Evolutionary conservation across 768 basidiomycete genomes (phyloP), one percentile per base, ranked within the genome.

Genomic region (Leccinellum albellum): DNA sequence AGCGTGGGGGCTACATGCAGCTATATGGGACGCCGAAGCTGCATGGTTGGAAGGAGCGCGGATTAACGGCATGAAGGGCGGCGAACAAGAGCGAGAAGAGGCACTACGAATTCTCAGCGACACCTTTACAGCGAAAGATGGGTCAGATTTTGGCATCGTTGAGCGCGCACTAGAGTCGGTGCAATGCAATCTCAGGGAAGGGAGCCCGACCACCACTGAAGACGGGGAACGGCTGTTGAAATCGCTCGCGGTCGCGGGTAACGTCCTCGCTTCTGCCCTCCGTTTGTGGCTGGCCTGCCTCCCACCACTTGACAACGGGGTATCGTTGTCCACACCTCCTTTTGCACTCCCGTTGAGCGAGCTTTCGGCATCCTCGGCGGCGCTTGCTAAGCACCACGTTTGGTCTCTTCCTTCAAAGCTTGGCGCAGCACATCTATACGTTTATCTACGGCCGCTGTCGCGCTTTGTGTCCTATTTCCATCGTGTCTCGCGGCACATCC

Each of bases 31-130:
- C 12, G 60, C 74, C 12, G 63, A 77, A 66, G 77, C 79, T 1
- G 82, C 85, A 12, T 95, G 90, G 88, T 66, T 91, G 3, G 88
- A 91, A 62, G 94, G 95, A 2, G 79, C 82, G 8, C 79, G 77
- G 52, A 76, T 94, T 20, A 97, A 98, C 64, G 80, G 82, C 0
- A 68, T 85, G 13, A 81, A 76, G 63, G 79, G 79, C 3, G 94
- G 93, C 6, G 82, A 86, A 58, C 70, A 69, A 14, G 91, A 94
- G 66, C 81, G 85, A 53, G 66, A 59, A 13, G 74, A 74, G 28
- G 63, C 52, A 17, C 51, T 84, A 9, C 65, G 67, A 3, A 54
- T 63, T 6, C 47, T 84, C 1, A 72, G 67, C 58, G 53, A 59
- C 0, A 75, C 74, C 4, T 87, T 88, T 57, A 24, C 40, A 2